Base-by-base conservation (phyloP, 257 asterid species). In the Agastache rugosa region DNA sequence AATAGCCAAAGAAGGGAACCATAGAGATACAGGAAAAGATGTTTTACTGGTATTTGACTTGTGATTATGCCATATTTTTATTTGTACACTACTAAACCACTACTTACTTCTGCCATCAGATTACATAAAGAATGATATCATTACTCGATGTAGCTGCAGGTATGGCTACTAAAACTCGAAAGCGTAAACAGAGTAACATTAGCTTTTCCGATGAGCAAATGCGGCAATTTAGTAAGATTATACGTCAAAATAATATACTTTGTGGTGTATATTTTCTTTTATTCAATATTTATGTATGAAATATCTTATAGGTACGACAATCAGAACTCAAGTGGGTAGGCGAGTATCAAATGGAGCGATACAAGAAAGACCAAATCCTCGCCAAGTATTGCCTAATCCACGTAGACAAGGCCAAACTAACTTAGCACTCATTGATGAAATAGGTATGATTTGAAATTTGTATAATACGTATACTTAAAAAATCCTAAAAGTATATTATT, bases 111-210 rank as follows among this genome's bases (percentile, higher is more conserved):
- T 3, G 35, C 6, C 35, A 31, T 29, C 5, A 31, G 0, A 6
- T 37, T 8, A 37, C 2, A 37, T 6, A 37, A 37, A 6, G 42
- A 37, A 6, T 37, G 10, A 37, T 1, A 37, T 37, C 42, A 37
- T 8, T 37, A 1, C 42, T 41, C 7, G 15, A 20, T 41, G 2
- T 8, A 39, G 3, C 5, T 20, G 6, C 39, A 64, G 54, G 70
- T 12, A 41, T 64, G 70, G 55, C 55, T 64, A 19, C 54, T 39
- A 64, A 22, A 64, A 11, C 20, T 64, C 70, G 70, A 50, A 50
- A n/a, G 25, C 25, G 25, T n/a, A n/a, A 51, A 17, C 25, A n/a
- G 12, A 51, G 58, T 5, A 64, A 20, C 25, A 5, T 6, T 1
- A 19, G 5, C 14, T 9, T 64, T 20, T 11, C 31, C 1, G 34